Base-by-base conservation (phyloP, 2,329 filamentous ascomycete species). In the Periconia macrospinosa region DNA sequence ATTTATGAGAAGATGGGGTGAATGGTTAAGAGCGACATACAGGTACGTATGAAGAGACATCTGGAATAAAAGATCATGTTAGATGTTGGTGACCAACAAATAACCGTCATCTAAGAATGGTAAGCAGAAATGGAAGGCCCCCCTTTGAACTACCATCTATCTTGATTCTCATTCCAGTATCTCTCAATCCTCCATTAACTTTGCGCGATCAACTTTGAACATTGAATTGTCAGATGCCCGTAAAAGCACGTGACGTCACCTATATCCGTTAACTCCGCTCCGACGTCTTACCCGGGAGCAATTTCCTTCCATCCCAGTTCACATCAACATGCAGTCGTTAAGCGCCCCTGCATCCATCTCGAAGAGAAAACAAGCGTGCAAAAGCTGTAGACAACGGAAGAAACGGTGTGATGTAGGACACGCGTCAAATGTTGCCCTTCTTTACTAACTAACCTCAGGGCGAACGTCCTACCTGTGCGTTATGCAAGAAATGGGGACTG, bases 341-440 rank as follows among this genome's bases (percentile, higher is more conserved):
- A 62, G 60, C 17, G 49, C 56, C 11, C 57, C 67, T 30, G 66
- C 59, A n/a, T 66, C 66, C 6, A 52, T 66, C 10, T 55, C 58
- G n/a, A 69, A 72, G 51, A 56, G 68, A 45, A 72, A 72, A 52
- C 68, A 68, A 51, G 67, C 68, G 18, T 72, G 69, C 37, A 62
- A 45, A 19, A 66, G 60, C 45, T 72, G 69, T 41, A 55, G 69
- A n/a, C 63, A 67, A 20, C 67, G 68, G n/a, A 72, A 72, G 54
- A 70, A 64, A 47, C 58, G 64, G 53, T 71, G 69, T 54, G 65
- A 69, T 54, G 69, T 70, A 58, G 17, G 55, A 37, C 15, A 30
- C 13, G 23, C 37, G 17, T 23, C 23, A 2, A 5, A 27, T 10
- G n/a, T 37, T 18, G 14, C 14, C 30, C n/a, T 23, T 40, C 15